Base-by-base conservation (phyloP, 306 rosid genomes). In the Pyrus pyrifolia region DNA sequence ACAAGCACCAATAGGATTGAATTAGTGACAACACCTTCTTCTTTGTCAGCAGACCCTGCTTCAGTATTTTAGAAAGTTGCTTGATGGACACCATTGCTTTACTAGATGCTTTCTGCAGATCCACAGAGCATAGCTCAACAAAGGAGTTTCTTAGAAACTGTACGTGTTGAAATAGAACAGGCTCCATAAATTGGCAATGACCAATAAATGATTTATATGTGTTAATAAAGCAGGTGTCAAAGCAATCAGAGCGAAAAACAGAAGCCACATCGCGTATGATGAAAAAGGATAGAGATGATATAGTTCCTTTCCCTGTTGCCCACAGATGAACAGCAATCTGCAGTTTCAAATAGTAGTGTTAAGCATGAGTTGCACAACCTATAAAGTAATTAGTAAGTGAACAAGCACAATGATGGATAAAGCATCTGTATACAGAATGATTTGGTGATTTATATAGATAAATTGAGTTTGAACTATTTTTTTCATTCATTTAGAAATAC, bases 241-340 rank as follows among this genome's bases (percentile, higher is more conserved):
- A 90, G 83, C 82, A 87, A 75, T 84, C 72, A 40, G 97, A 87
- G 73, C 82, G 72, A 77, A 77, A 83, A 62, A 84, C 64, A 80
- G 88, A 90, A 46, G 92, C 88, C 68, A 89, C 79, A 60, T 89
- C 97, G 23, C 77, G 81, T 74, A 95, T 85, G 75, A 89, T 79
- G 79, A 84, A 85, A 87, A 90, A 92, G 81, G 97, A 81, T 21
- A 84, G 83, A 68, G 97, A 86, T 4, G 97, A 86, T 64, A 95
- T 68, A 72, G 84, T 80, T 30, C 83, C 90, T 81, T 86, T 88
- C 67, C 92, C 93, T 72, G 97, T 89, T 69, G 92, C 97, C 97
- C 99, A 95, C 66, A 95, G 79, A 81, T 89, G 93, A 79, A 95
- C 90, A 53, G 88, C 85, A 83, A 86, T 82, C 99, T 95, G 90